A percentile compares a stretch with the other conserved stretches of the same genome.
Conservation (phyloP, 2,329 filamentous ascomycete species). For the Paradendryphiella salina region DNA sequence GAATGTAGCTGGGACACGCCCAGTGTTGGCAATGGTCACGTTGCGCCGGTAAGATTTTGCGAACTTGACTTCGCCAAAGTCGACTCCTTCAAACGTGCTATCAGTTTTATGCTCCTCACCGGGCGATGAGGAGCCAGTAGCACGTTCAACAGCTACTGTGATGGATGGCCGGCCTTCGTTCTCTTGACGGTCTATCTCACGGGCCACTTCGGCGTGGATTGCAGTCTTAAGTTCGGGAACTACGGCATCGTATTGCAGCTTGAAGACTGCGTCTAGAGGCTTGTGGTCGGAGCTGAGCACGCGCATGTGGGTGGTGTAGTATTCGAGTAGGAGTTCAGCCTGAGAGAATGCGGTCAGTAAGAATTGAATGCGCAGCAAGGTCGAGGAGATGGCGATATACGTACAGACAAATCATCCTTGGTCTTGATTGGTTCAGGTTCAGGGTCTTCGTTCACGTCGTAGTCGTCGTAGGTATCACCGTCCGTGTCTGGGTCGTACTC, state of each 20-base stretch:
- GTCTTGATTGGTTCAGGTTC: conserved; percentile 57
- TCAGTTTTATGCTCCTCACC: conserved; percentile 42
- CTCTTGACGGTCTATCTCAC: conserved; percentile 85
- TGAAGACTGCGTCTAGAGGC: conserved; percentile 81
- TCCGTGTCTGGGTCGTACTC: conserved; percentile 88
- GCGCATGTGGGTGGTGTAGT: conserved; percentile 86
- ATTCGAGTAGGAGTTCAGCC: conserved; percentile 59
- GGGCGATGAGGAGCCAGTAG: conserved; percentile 30
- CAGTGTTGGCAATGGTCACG: conserved; percentile 90
- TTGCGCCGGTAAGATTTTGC: conserved; percentile 66
- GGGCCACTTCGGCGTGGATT: conserved; percentile 82
- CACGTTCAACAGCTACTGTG: conserved; percentile 75
- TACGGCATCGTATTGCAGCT: conserved; percentile 81
- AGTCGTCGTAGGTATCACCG: conserved; percentile 52
- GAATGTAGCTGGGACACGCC: conserved; percentile 77
- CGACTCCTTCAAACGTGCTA: conserved; percentile 60
- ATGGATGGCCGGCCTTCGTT: conserved; percentile 85
- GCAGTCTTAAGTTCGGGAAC: conserved; percentile 81
- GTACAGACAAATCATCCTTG: conserved; percentile 59
- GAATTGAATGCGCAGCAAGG: too few relatives aligned
- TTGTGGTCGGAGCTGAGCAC: conserved; percentile 96
- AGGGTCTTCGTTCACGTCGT: conserved; percentile 44
- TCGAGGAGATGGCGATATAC: background rate
- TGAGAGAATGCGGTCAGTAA: background rate
- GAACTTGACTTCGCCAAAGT: conserved; percentile 77